Percentiles rank a stretch among this genome's conserved stretches.
Conservation (phyloP, 1,139 yeast genomes). For the Zygosaccharomyces pseudobailii region DNA sequence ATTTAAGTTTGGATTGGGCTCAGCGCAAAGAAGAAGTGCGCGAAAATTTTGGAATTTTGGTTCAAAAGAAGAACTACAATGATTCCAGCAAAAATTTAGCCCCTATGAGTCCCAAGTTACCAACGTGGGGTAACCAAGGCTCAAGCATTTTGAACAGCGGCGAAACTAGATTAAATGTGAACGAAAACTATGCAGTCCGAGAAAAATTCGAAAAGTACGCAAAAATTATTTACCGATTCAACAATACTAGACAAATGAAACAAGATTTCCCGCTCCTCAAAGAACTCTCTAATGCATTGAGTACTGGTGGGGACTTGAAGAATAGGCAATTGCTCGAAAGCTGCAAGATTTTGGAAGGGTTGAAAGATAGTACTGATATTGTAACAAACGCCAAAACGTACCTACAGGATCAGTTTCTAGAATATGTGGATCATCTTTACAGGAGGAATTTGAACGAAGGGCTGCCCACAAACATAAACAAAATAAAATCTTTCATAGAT, state of each 20-base stretch:
- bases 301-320: slow-evolving; percentile 44
- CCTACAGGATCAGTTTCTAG: slow-evolving; percentile 73
- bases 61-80: slow-evolving; percentile 20
- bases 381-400: slow-evolving; percentile 54
- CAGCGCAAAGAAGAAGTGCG: slow-evolving; percentile 68
- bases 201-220: slow-evolving; percentile 74
- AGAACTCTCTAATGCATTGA: slow-evolving; percentile 36
- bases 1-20: slow-evolving; percentile 79
- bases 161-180: slow-evolving; percentile 37
- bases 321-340: slow-evolving; percentile 61
- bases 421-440: slow-evolving; percentile 68
- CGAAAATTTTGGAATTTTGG: slow-evolving; percentile 54
- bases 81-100: slow-evolving; percentile 9
- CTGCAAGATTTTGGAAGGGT: slow-evolving; percentile 50
- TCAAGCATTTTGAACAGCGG: slow-evolving; percentile 32
- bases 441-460: slow-evolving; percentile 58
- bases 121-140: slow-evolving; percentile 34
- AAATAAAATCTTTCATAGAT: slow-evolving; percentile 63
- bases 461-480: slow-evolving; percentile 66
- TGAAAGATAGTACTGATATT: slow-evolving; percentile 34
- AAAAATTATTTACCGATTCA: slow-evolving; percentile 61
- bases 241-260: slow-evolving; percentile 57
- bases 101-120: slow-evolving; percentile 26
- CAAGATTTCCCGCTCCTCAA: slow-evolving; percentile 33
- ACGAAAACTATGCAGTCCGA: slow-evolving; percentile 39